Evolutionary conservation across 2,329 filamentous ascomycete genomes (phyloP).

Genomic region (Alternaria sp.): DNA sequence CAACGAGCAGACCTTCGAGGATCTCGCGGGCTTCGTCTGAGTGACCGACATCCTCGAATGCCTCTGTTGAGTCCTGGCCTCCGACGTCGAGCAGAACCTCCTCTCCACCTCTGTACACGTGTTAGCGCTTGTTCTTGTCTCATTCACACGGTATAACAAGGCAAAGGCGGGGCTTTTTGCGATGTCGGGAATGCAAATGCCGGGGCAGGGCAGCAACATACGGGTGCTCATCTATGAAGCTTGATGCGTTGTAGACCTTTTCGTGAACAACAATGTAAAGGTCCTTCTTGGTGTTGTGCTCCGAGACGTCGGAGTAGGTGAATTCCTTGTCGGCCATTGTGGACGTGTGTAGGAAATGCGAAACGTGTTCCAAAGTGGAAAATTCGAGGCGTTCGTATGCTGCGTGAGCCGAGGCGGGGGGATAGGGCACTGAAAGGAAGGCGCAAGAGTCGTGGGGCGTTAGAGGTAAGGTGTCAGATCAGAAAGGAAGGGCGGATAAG

Average conservation of each 20-base stretch:
- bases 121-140: constrained; percentile 17
- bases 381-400: neutral
- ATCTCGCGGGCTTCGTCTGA: constrained; percentile 98
- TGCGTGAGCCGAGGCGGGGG: constrained; percentile 5
- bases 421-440: neutral
- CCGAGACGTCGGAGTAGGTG: constrained; percentile 54
- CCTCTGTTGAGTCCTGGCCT: constrained; percentile 95
- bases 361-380: neutral
- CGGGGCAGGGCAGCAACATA: constrained; percentile 57
- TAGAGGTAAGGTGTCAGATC: constrained; percentile 17
- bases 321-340: constrained; percentile 53
- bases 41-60: constrained; percentile 99
- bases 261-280: constrained; percentile 91
- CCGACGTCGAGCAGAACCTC: constrained; percentile 96
- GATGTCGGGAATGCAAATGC: constrained; percentile 1
- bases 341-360: constrained; percentile 15
- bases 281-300: constrained; percentile 77
- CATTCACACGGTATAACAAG: neutral
- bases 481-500: constrained; percentile 20
- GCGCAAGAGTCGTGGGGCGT: constrained; percentile 9
- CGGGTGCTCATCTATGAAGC: constrained; percentile 98
- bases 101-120: constrained; percentile 82
- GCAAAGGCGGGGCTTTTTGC: constrained; percentile 16
- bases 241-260: constrained; percentile 90
- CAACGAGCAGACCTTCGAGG: constrained; percentile 64